Percentiles rank a stretch among this genome's conserved stretches.
Evolutionary conservation across 169 alveolate species (phyloP).

Genomic region (Eimeria sp.): DNA sequence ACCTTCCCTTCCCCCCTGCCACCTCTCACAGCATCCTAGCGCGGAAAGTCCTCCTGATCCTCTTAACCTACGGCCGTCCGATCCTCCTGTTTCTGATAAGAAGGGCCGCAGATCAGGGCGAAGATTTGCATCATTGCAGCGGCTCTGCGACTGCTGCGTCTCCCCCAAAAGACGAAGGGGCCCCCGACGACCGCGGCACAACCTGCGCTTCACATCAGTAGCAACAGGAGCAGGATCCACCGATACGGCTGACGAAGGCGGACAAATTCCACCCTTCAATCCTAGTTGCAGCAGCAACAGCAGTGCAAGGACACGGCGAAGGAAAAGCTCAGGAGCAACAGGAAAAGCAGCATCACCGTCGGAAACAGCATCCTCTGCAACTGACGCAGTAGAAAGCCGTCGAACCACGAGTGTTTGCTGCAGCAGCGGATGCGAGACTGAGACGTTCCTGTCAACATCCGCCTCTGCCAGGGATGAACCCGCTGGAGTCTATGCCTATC

Average conservation of each 20-base stretch:
- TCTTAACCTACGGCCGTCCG: conserved; percentile 1
- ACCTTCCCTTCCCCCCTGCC: conserved; percentile 22
- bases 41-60: background rate
- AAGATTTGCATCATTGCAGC: conserved; percentile 21
- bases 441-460: conserved; percentile 17
- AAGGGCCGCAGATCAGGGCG: conserved; percentile 32
- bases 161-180: conserved; percentile 30
- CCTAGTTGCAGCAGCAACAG: conserved; percentile 16
- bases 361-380: background rate
- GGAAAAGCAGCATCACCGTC: background rate
- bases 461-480: conserved; percentile 40
- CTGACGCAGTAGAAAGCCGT: background rate
- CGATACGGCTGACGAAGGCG: background rate
- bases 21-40: conserved; percentile 17
- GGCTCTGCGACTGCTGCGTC: conserved; percentile 46
- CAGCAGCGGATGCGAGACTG: conserved; percentile 57
- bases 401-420: background rate
- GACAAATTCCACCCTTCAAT: background rate
- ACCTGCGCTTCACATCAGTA: background rate
- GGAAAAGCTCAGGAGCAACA: background rate
- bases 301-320: background rate
- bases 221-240: conserved; percentile 28
- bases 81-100: background rate
- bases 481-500: background rate
- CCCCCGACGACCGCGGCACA: conserved; percentile 46